These are phyloP conservation scores for Cytospora piceicola DNA, from an alignment of 2,329 filamentous ascomycete genomes.

Conservation along the genomic window DNA sequence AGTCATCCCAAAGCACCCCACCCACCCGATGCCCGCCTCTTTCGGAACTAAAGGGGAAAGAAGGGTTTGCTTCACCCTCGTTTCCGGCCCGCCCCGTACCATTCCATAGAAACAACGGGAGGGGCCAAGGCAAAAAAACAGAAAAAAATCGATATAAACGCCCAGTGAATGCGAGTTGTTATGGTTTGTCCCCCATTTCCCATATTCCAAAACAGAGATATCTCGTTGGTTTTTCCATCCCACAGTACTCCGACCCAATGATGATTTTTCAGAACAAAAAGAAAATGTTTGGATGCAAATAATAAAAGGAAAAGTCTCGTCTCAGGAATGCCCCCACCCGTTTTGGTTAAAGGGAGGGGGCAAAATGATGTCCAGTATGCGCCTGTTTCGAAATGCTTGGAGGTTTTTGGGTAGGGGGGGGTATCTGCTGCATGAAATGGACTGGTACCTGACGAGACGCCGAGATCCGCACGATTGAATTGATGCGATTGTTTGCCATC, in stretches of 20 bases:
- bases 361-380: slow-evolving; percentile 15
- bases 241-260: slow-evolving; percentile 25
- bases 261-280: slow-evolving; percentile 25
- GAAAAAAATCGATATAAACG: slow-evolving; percentile 7
- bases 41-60: neutral
- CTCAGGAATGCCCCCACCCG: neutral
- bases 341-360: neutral
- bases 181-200: slow-evolving; percentile 24
- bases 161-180: slow-evolving; percentile 30
- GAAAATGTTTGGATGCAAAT: slow-evolving; percentile 11
- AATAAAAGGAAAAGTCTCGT: slow-evolving; percentile 2
- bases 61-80: neutral
- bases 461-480: slow-evolving; percentile 10
- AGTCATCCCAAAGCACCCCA: slow-evolving; percentile 10
- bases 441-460: slow-evolving; percentile 19
- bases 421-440: slow-evolving; percentile 30
- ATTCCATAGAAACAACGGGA: neutral
- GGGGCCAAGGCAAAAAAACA: neutral
- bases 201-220: slow-evolving; percentile 24
- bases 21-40: slow-evolving; percentile 5
- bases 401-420: neutral
- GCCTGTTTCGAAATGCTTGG: slow-evolving; percentile 17
- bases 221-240: slow-evolving; percentile 24
- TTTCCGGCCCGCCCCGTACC: neutral
- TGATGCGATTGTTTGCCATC: slow-evolving; percentile 15